These are phyloP conservation scores for Ploettnerulaceae sp. DNA, from an alignment of 2,329 filamentous ascomycete genomes.

Conservation along the genomic window DNA sequence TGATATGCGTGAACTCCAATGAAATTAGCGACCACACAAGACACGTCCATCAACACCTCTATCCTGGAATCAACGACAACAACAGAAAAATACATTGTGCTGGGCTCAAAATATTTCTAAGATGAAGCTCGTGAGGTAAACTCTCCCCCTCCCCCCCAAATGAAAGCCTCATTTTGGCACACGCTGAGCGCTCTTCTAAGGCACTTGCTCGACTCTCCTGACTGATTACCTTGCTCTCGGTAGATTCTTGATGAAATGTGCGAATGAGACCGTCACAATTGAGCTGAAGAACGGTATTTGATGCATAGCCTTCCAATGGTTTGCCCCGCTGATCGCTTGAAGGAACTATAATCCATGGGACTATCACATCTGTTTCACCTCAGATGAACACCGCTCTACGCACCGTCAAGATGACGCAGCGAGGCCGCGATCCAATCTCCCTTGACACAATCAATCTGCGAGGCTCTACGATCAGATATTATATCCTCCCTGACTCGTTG, in stretches of 20 bases:
- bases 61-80: too few relatives aligned
- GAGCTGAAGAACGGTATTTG: constrained; percentile 96
- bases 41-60: too few relatives aligned
- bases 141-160: constrained; percentile 23
- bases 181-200: constrained; percentile 44
- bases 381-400: constrained; percentile 98
- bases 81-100: background rate
- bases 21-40: too few relatives aligned
- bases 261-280: constrained; percentile 97
- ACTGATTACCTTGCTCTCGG: constrained; percentile 29
- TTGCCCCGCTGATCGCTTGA: constrained; percentile 1
- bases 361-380: constrained; percentile 91
- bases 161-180: constrained; percentile 33
- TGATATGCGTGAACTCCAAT: too few relatives aligned
- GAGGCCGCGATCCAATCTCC: constrained; percentile 78
- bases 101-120: constrained; percentile 36
- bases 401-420: constrained; percentile 93
- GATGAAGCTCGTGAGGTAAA: constrained; percentile 98
- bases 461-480: constrained; percentile 93
- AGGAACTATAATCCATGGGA: constrained; percentile 96
- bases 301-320: background rate
- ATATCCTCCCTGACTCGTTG: constrained; percentile 91
- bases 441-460: constrained; percentile 96
- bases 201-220: constrained; percentile 36
- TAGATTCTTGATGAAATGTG: constrained; percentile 99